Conservation (phyloP, 2,329 filamentous ascomycete species). For the Monilinia fructigena region DNA sequence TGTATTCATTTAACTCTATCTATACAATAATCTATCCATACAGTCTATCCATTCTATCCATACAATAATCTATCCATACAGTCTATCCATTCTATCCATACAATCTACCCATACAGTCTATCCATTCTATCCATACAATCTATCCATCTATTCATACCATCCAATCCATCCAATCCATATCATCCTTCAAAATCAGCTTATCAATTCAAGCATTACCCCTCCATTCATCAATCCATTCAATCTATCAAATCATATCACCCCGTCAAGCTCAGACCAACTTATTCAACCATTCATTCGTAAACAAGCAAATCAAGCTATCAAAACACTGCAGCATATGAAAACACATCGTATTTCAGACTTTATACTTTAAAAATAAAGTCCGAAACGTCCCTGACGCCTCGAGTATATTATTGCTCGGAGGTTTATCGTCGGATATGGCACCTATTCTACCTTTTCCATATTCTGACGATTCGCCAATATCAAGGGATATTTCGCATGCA, state of each 20-base stretch:
- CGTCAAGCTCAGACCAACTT: conserved; percentile 12
- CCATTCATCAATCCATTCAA: conserved; percentile 7
- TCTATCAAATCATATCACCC: conserved; percentile 23
- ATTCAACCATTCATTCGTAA: neutral
- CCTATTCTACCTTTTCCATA: conserved; percentile 6
- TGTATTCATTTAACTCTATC: neutral
- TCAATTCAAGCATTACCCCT: conserved; percentile 17
- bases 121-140: no score
- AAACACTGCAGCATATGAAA: neutral
- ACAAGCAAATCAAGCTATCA: conserved; percentile 12
- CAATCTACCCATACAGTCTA: no score
- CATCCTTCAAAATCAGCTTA: conserved; percentile 26
- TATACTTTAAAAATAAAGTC: conserved; percentile 1
- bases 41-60: neutral
- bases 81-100: no score
- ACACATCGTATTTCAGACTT: neutral
- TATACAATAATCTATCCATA: neutral
- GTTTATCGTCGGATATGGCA: conserved; percentile 14
- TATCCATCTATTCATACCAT: no score
- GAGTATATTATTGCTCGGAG: conserved; percentile 14
- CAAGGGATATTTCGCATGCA: neutral
- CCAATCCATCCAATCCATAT: no score
- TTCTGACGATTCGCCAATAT: neutral
- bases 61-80: no score
- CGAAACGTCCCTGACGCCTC: neutral